Base-by-base conservation (phyloP, 257 asterid species). In the Solanum raphanifolium region DNA sequence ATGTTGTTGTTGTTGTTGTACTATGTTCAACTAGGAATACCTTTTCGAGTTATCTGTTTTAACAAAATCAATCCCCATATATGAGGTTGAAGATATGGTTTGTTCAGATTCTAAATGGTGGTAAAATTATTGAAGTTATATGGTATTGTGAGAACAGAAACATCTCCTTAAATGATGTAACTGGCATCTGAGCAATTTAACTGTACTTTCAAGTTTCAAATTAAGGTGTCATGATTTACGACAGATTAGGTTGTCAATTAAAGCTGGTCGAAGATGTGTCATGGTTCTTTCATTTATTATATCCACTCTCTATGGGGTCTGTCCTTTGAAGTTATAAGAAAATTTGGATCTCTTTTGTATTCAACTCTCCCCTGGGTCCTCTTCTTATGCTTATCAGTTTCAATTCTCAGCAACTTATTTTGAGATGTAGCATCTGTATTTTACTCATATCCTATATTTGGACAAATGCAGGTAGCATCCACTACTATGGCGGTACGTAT, bases 401-500 rank as follows among this genome's bases (percentile, higher is more conserved):
- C 66, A 79, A 27, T 43, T 41, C 66, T 25, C 66, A 46, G 66
- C 39, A 43, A 43, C 66, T 79, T 43, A 27, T 13, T 79, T 43
- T 16, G 52, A 27, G 39, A 27, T 43, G 38, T 43, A 79, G 27
- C 66, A 79, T 38, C 39, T 8, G 62, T 41, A 18, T 72, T 86
- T 86, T 41, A 27, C 83, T 86, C 36, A 86, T 31, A 36, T 34
- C 41, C 79, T 43, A 34, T 86, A 39, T 35, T 69, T 68, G 78
- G 43, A 32, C 41, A 36, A 55, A 20, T 69, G 83, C 87, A 86
- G 83, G 87, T 27, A 68, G 48, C 87, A 86, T 86, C 83, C 87
- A 68, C 79, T 29, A 39, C 20, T 71, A 86, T 86, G 87, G 71
- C 11, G 87, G 87, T 86, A 86, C 20, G 87, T 69, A 43, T 43